A percentile compares a stretch with the other conserved stretches of the same genome.
phyloP scores from a whole-genome alignment of 1,284 basidiomycete species.

The Malassezia japonica region DNA sequence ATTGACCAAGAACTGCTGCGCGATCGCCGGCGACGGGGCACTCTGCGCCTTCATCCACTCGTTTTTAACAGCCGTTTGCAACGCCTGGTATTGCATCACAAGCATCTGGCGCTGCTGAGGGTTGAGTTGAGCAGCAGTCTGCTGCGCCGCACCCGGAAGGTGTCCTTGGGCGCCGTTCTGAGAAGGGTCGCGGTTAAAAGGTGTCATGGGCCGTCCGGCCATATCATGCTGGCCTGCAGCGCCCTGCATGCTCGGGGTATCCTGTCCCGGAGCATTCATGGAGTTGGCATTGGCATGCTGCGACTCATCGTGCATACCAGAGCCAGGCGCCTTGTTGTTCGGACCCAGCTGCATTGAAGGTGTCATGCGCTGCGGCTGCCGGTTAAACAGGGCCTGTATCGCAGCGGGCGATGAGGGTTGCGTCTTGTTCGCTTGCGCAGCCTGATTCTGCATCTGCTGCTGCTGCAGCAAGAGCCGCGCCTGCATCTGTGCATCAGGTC shows the following conservation, averaged over 20 bases:
- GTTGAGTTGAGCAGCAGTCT: constrained; percentile 21
- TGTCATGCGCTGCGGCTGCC: not conserved
- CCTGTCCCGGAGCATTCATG: too few species aligned
- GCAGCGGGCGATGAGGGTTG: not conserved
- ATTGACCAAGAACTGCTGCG: constrained; percentile 34
- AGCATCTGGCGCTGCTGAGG: constrained; percentile 39
- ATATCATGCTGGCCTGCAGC: not conserved
- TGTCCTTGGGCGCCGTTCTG: not conserved
- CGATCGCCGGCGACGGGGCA: constrained; percentile 29
- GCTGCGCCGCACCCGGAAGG: not conserved
- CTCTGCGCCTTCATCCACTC: constrained; percentile 42
- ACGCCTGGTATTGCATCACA: constrained; percentile 32
- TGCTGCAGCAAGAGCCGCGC: constrained; percentile 33
- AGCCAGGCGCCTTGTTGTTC: not conserved
- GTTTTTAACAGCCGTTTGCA: constrained; percentile 32
- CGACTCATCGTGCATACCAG: not conserved
- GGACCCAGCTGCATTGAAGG: not conserved
- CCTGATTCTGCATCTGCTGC: constrained; percentile 22
- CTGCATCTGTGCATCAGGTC: constrained; percentile 28
- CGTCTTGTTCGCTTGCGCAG: constrained; percentile 22
- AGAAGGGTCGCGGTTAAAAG: not conserved
- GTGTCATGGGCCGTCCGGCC: not conserved
- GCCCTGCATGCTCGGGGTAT: not conserved
- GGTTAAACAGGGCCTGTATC: not conserved
- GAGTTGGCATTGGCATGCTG: too few species aligned